Conservation (phyloP, 2,329 filamentous ascomycete genomes). For the Diaporthe longicolla region DNA sequence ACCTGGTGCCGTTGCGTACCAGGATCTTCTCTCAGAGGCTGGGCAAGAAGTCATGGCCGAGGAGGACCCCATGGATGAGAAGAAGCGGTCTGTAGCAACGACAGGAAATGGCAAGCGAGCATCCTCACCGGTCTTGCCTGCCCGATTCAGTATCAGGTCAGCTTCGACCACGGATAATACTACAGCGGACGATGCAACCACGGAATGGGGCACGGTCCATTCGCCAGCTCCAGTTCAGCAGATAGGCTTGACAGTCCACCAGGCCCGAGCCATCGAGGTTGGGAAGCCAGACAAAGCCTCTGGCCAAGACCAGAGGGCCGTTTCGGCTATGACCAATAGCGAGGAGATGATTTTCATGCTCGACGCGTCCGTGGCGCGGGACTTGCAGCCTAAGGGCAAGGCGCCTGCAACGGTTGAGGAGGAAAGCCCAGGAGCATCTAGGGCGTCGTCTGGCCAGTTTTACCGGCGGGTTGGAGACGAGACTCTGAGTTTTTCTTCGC, state of each 20-base stretch:
- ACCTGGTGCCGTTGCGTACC: conserved; percentile 52
- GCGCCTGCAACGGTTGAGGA: conserved; percentile 41
- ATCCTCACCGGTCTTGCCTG: conserved; percentile 66
- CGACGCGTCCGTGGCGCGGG: conserved; percentile 52
- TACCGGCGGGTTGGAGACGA: conserved; percentile 72
- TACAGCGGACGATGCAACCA: conserved; percentile 59
- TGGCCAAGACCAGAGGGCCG: conserved; percentile 47
- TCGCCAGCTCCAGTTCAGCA: conserved; percentile 63
- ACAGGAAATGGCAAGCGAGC: conserved; percentile 56
- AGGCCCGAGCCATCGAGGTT: conserved; percentile 59
- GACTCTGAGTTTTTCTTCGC: conserved; percentile 71
- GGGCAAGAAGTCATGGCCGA: conserved; percentile 56
- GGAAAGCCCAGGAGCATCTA: conserved; percentile 44
- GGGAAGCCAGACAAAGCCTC: conserved; percentile 31
- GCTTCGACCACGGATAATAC: conserved; percentile 56
- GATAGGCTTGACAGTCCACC: conserved; percentile 57
- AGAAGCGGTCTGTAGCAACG: conserved; percentile 38
- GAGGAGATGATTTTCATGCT: conserved; percentile 62
- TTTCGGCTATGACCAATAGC: conserved; percentile 44
- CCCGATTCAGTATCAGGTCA: conserved; percentile 50
- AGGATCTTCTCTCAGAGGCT: conserved; percentile 51
- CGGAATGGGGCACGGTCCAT: conserved; percentile 65
- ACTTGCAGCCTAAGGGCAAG: conserved; percentile 27
- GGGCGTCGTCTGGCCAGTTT: conserved; percentile 55
- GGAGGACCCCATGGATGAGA: conserved; percentile 49